Evolutionary conservation across 192 early-diverging fungal genomes (phyloP).

Genomic region (Gonapodya prolifera): DNA sequence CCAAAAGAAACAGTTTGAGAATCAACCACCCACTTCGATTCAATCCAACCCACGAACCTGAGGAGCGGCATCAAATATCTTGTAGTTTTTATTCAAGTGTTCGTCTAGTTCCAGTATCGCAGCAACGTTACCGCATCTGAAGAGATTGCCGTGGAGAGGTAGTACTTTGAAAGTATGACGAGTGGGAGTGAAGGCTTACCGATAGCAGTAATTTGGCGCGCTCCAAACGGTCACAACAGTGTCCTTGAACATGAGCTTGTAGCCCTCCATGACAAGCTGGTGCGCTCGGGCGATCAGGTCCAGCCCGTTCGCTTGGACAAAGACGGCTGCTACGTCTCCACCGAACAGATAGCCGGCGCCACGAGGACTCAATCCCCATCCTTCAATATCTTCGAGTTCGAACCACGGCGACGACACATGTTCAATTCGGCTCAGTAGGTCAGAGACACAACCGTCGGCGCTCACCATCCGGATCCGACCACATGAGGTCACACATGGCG

Average conservation of each 20-base stretch:
- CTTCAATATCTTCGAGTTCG: conserved; percentile 40
- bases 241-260: conserved; percentile 92
- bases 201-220: conserved; percentile 98
- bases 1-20: conserved; percentile 10
- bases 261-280: conserved; percentile 28
- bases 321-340: conserved; percentile 69
- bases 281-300: conserved; percentile 39
- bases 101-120: conserved; percentile 92
- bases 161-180: not conserved
- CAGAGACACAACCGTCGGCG: conserved; percentile 9
- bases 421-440: not conserved
- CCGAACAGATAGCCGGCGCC: conserved; percentile 99
- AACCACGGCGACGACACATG: conserved; percentile 10
- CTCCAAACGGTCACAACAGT: conserved; percentile 97
- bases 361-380: conserved; percentile 92
- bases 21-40: not conserved
- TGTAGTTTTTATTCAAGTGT: conserved; percentile 73
- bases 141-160: not conserved
- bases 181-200: conserved; percentile 23
- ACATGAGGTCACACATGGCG: conserved; percentile 93
- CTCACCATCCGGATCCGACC: conserved; percentile 89
- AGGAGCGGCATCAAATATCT: conserved; percentile 86
- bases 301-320: conserved; percentile 44
- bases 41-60: conserved; percentile 37
- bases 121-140: conserved; percentile 90